phyloP scores from a whole-genome alignment of 2,329 filamentous ascomycete genomes.

The Tolypocladium inflatum region DNA sequence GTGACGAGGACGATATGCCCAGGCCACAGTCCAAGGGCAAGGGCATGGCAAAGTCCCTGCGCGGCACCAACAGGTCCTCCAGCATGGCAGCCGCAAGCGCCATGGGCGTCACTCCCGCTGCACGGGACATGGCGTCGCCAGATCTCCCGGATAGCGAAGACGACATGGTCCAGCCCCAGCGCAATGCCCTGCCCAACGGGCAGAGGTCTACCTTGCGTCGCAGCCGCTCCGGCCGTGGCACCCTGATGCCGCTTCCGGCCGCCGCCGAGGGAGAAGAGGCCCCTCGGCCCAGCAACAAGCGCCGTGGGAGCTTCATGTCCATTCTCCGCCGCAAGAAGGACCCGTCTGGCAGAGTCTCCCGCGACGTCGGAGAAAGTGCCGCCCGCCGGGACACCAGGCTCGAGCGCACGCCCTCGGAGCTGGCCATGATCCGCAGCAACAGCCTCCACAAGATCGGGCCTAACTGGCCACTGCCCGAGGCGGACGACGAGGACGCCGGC shows the following conservation, averaged over 20 bases:
- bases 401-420: conserved; percentile 47
- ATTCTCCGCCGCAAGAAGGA: conserved; percentile 55
- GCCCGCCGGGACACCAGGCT: conserved; percentile 53
- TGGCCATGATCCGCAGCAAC: conserved; percentile 33
- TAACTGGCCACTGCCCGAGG: conserved; percentile 24
- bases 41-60: conserved; percentile 26
- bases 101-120: conserved; percentile 27
- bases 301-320: conserved; percentile 43
- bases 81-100: conserved; percentile 23
- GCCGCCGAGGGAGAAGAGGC: conserved; percentile 2
- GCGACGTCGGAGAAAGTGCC: conserved; percentile 45
- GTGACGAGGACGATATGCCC: conserved; percentile 10
- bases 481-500: conserved; percentile 18
- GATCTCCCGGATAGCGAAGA: conserved; percentile 53
- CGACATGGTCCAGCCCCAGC: conserved; percentile 20
- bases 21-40: conserved; percentile 11
- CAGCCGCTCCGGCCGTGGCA: conserved; percentile 31
- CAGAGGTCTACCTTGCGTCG: conserved; percentile 22
- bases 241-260: conserved; percentile 15
- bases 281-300: conserved; percentile 2
- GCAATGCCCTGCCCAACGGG: conserved; percentile 6
- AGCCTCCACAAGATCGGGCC: conserved; percentile 17
- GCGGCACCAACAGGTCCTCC: conserved; percentile 11
- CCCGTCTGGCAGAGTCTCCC: conserved; percentile 40
- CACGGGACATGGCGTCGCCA: conserved; percentile 38